Percentiles rank a stretch among this genome's conserved stretches.
These are phyloP conservation scores for Gamsiella multidivaricata DNA, from an alignment of 192 early-diverging fungal genomes.

Conservation along the genomic window DNA sequence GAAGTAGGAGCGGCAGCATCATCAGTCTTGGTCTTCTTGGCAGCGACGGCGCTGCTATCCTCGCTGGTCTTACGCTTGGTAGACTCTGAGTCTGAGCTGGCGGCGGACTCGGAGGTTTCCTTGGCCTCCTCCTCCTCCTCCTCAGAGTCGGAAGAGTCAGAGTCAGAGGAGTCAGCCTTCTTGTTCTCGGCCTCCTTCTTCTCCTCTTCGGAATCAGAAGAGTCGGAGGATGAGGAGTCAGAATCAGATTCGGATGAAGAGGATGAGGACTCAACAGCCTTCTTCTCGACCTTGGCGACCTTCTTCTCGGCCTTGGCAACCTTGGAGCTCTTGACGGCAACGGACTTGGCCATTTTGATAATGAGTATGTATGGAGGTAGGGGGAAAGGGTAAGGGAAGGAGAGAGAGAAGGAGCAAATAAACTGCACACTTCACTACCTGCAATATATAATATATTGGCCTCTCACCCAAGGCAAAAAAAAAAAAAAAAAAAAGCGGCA, in stretches of 20 bases:
- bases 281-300: conserved; percentile 49
- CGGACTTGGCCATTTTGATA: conserved; percentile 33
- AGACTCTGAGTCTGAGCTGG: conserved; percentile 33
- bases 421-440: too few species aligned
- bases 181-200: conserved; percentile 41
- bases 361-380: background rate
- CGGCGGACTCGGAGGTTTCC: conserved; percentile 14
- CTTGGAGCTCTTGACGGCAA: conserved; percentile 34
- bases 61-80: conserved; percentile 63
- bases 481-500: conserved; percentile 22
- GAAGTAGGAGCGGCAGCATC: conserved; percentile 55
- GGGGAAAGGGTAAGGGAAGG: background rate
- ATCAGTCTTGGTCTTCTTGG: conserved; percentile 61
- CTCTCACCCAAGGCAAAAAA: conserved; percentile 11
- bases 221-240: conserved; percentile 29
- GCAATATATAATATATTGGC: too few species aligned
- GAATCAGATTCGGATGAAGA: conserved; percentile 54
- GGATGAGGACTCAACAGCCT: conserved; percentile 21
- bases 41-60: conserved; percentile 52
- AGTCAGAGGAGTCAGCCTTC: conserved; percentile 45
- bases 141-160: conserved; percentile 36
- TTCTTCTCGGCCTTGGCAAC: conserved; percentile 39
- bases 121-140: conserved; percentile 50
- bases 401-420: conserved; percentile 31
- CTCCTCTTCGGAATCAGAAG: conserved; percentile 49